phyloP scores from a whole-genome alignment of 768 basidiomycete species.

The Hygrocybe coccinea region DNA sequence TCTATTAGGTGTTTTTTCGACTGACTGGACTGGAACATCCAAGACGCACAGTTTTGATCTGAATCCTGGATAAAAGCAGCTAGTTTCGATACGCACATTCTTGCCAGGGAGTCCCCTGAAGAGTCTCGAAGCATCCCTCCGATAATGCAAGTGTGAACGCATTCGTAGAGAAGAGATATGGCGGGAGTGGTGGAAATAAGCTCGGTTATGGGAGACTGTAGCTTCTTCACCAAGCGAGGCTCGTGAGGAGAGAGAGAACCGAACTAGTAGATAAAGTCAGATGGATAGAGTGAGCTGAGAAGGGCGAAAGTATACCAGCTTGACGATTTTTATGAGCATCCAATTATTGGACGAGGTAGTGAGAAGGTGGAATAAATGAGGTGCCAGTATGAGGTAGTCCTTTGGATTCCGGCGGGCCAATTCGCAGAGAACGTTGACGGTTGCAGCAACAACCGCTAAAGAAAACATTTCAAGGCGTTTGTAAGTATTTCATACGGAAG shows the following conservation, averaged over 20 bases:
- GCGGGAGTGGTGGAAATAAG: conserved; percentile 94
- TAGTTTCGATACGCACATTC: conserved; percentile 87
- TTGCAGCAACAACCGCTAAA: conserved; percentile 86
- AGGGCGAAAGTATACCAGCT: conserved; percentile 58
- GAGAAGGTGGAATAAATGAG: conserved; percentile 86
- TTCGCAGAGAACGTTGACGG: conserved; percentile 93
- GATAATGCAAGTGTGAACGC: conserved; percentile 95
- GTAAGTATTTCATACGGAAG: not conserved
- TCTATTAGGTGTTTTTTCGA: conserved; percentile 2
- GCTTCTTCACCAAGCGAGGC: conserved; percentile 88
- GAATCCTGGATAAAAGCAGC: conserved; percentile 86
- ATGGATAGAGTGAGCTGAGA: not conserved
- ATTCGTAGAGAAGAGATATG: conserved; percentile 94
- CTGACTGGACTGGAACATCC: not conserved
- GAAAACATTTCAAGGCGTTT: not conserved
- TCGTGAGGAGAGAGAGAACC: conserved; percentile 89
- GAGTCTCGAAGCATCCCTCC: conserved; percentile 88
- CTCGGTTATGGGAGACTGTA: conserved; percentile 89
- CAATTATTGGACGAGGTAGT: conserved; percentile 96
- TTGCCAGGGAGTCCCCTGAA: conserved; percentile 74
- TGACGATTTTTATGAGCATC: conserved; percentile 99
- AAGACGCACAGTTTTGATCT: conserved; percentile 87
- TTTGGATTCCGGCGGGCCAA: conserved; percentile 73
- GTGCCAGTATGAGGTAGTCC: conserved; percentile 83
- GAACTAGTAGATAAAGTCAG: conserved; percentile 54